A percentile compares a stretch with the other conserved stretches of the same genome.
These are phyloP conservation scores for Cutaneotrichosporon sp. DNA, from an alignment of 1,284 basidiomycete genomes.

Conservation along the genomic window DNA sequence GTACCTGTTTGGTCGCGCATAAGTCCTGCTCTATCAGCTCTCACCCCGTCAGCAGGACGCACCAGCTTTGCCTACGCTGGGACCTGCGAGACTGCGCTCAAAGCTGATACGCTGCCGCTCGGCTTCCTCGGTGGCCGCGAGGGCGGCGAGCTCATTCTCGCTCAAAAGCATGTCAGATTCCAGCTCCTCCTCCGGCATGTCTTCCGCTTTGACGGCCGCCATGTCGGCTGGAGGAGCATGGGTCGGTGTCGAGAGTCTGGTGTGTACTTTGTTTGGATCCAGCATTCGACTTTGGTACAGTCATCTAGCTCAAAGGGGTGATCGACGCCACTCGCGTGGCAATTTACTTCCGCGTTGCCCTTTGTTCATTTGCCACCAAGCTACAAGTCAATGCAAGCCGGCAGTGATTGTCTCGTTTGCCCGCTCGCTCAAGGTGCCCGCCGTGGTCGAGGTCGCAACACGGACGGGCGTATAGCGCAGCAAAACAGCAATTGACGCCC, in stretches of 20 bases:
- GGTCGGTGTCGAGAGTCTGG: not conserved
- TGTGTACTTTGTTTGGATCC: not conserved
- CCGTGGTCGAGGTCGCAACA: conserved; percentile 14
- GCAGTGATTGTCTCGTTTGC: not conserved
- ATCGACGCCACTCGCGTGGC: too few relatives aligned
- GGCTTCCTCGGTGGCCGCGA: conserved; percentile 10
- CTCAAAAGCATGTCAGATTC: not conserved
- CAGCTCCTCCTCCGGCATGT: not conserved
- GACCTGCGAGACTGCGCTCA: conserved; percentile 46
- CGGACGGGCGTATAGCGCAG: conserved; percentile 21
- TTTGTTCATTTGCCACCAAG: not conserved
- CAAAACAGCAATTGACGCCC: conserved; percentile 7
- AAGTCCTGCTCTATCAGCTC: conserved; percentile 27
- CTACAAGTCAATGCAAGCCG: not conserved
- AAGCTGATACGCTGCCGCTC: conserved; percentile 35
- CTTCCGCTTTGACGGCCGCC: not conserved
- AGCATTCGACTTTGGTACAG: not conserved
- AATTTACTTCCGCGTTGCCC: not conserved
- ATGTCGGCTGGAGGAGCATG: not conserved
- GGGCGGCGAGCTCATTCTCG: conserved; percentile 3
- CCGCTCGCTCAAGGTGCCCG: conserved; percentile 22
- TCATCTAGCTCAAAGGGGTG: not conserved
- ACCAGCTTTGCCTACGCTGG: conserved; percentile 48
- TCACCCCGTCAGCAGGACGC: not conserved
- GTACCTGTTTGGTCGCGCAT: conserved; percentile 43